Conservation (phyloP, 257 asterid species). For the Solanum piurae region DNA sequence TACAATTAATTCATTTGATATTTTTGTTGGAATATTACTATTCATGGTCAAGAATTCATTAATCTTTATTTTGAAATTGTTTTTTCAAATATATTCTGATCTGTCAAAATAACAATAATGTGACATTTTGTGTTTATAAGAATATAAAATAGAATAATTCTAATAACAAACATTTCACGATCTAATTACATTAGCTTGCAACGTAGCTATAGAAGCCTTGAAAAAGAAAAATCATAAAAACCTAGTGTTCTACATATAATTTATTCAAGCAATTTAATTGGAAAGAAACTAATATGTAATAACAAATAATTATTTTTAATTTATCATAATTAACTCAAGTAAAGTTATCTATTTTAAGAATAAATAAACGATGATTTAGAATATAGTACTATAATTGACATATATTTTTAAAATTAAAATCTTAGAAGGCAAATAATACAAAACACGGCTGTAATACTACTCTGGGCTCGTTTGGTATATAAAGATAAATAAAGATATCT, state of each 20-base stretch:
- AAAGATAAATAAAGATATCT: too few species aligned
- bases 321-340: neutral
- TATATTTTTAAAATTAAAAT: neutral
- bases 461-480: too few species aligned
- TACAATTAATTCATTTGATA: neutral
- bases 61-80: neutral
- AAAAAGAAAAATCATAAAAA: neutral
- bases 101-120: neutral
- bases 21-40: neutral
- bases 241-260: neutral
- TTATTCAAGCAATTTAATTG: neutral
- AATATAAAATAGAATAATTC: neutral
- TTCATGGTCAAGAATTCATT: neutral
- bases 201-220: neutral
- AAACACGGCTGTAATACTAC: neutral
- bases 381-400: neutral
- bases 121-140: neutral
- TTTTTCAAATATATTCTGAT: neutral
- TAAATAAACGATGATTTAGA: neutral
- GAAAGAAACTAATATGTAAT: neutral
- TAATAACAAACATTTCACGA: neutral
- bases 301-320: neutral
- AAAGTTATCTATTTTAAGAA: neutral
- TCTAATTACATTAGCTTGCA: neutral
- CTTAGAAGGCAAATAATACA: neutral